Base-by-base conservation (phyloP, 1,139 yeast genomes). In the Taphrina populina region DNA sequence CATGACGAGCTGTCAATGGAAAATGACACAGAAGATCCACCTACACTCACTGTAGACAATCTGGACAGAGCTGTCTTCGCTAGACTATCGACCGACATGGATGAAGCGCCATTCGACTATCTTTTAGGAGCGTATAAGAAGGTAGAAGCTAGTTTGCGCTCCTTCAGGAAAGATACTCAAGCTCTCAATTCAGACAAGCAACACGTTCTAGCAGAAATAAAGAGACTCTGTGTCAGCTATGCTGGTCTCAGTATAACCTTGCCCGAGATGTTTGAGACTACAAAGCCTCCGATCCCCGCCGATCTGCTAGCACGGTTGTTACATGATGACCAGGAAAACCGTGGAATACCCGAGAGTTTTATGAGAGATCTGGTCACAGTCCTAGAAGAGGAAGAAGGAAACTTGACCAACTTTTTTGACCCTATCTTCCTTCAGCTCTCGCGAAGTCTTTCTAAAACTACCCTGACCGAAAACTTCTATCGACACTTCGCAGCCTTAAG, bases 231-330 rank as follows among this genome's bases (percentile, higher is more conserved):
- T 11, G 73, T 84, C 13, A 81, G 85, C 20, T 87, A 83, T 68
- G 88, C 88, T 0, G 74, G 82, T 32, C 81, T 86, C 33, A 70
- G 84, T 33, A 81, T 86, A 64, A 88, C 82, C 66, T 77, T 82
- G 7, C 81, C 84, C 2, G 88, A 82, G 58, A 78, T 83, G 82
- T 82, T 82, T 60, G 63, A 74, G 23, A 43, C 56, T 29, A 32
- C 49, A 19, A 53, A 57, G 10, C n/a, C n/a, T n/a, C n/a, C n/a
- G n/a, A 17, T 52, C 1, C 56, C 59, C 4, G 49, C 43, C 21
- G 64, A 61, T 27, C 43, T 63, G n/a, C 57, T 59, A 3, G 53
- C 51, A 19, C 32, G 55, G 7, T 46, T 64, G 13, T 46, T 64
- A 17, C 56, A 52, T 17, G 58, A 56, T 23, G 53, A 55, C 2